Conservation (phyloP, 352 stramenopile genomes). For the Globisporangium paddicum region DNA sequence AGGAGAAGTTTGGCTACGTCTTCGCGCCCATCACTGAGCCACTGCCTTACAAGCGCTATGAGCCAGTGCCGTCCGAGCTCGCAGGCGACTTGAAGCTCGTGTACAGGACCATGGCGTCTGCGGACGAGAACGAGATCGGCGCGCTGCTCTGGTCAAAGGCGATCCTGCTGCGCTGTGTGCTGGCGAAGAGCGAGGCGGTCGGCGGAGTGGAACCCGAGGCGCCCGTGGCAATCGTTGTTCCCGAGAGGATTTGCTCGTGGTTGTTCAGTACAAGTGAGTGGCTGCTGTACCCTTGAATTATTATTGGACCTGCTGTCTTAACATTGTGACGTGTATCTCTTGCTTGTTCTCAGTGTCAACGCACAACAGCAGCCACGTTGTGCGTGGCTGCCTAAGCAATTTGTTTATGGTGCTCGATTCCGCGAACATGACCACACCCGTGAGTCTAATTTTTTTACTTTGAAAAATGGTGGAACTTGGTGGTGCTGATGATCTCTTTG, state of each 20-base stretch:
- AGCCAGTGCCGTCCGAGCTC: slow-evolving; percentile 49
- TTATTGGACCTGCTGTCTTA: neutral
- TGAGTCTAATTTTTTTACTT: slow-evolving; percentile 9
- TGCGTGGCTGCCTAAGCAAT: slow-evolving; percentile 70
- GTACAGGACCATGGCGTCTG: slow-evolving; percentile 61
- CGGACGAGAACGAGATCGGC: slow-evolving; percentile 39
- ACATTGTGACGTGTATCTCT: neutral
- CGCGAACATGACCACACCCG: slow-evolving; percentile 1
- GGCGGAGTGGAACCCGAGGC: neutral
- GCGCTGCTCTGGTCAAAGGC: slow-evolving; percentile 69
- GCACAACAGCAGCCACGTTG: slow-evolving; percentile 61
- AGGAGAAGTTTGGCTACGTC: slow-evolving; percentile 82
- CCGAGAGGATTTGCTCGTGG: slow-evolving; percentile 61
- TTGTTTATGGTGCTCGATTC: slow-evolving; percentile 40
- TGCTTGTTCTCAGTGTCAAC: slow-evolving; percentile 47
- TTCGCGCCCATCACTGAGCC: slow-evolving; percentile 74
- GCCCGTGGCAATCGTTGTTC: slow-evolving; percentile 21
- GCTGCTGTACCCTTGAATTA: neutral
- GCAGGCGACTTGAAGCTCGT: slow-evolving; percentile 46
- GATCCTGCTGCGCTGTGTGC: slow-evolving; percentile 52
- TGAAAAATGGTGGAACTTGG: neutral
- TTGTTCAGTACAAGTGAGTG: slow-evolving; percentile 76
- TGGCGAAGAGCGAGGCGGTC: slow-evolving; percentile 21
- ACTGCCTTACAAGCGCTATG: slow-evolving; percentile 49
- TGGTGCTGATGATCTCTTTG: neutral